Evolutionary conservation across 148 eudicot species (phyloP).

Genomic region (Diospyros kaki): DNA sequence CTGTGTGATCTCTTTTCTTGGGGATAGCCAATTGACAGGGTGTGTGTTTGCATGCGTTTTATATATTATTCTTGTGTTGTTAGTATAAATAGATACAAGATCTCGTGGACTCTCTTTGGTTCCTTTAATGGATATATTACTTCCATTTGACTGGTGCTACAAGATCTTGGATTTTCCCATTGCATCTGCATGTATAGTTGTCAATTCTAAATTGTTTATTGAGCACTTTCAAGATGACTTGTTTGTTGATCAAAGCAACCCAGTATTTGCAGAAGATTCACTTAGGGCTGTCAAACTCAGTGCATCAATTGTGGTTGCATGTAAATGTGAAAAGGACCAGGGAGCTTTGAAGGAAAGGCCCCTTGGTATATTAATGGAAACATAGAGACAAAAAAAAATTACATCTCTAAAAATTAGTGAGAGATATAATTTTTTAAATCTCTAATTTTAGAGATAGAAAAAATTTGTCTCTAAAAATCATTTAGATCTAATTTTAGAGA

Average conservation of each 20-base stretch:
- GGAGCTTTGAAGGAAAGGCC: slow-evolving; percentile 29
- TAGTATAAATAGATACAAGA: too few species aligned
- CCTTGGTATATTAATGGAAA: slow-evolving; percentile 43
- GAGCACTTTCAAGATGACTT: slow-evolving; percentile 75
- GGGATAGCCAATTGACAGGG: too few species aligned
- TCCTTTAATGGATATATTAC: not conserved
- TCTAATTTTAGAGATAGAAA: too few species aligned
- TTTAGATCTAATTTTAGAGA: too few species aligned
- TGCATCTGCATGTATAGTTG: too few species aligned
- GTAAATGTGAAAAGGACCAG: too few species aligned
- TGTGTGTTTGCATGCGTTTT: not conserved
- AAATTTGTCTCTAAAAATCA: too few species aligned
- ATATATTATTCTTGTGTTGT: too few species aligned
- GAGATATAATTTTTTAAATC: too few species aligned
- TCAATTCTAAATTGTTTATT: slow-evolving; percentile 32
- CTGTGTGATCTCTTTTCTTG: not conserved
- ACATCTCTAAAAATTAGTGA: too few species aligned
- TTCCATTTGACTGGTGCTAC: not conserved
- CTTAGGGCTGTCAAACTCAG: slow-evolving; percentile 48
- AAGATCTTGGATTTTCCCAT: too few species aligned
- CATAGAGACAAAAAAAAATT: too few species aligned
- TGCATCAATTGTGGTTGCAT: slow-evolving; percentile 81
- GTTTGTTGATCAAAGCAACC: slow-evolving; percentile 50
- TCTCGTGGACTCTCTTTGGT: not conserved
- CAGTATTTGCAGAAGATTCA: slow-evolving; percentile 34